Conservation (phyloP, 352 stramenopile species). For the Phytopythium mirpurense region DNA sequence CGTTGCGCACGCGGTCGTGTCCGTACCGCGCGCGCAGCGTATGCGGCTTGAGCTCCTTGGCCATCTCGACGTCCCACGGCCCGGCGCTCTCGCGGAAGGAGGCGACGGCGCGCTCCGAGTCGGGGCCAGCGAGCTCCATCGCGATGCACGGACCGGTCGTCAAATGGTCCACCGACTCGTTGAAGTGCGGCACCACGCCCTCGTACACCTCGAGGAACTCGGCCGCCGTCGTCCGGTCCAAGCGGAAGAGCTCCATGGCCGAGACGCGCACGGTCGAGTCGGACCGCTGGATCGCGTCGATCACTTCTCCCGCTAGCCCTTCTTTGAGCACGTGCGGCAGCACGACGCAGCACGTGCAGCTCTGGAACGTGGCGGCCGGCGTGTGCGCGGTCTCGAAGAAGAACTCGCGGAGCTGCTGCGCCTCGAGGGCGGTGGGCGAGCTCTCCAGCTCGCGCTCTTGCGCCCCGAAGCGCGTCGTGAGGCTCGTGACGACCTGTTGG, state of each 20-base stretch:
- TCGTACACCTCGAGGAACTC: conserved; percentile 93
- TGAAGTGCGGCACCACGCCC: conserved; percentile 90
- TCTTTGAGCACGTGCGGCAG: conserved; percentile 92
- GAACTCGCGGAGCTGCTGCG: conserved; percentile 51
- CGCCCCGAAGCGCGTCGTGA: conserved; percentile 38
- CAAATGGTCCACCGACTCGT: conserved; percentile 87
- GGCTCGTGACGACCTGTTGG: conserved; percentile 40
- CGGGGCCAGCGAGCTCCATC: conserved; percentile 78
- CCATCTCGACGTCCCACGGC: conserved; percentile 91
- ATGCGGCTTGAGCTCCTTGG: conserved; percentile 87
- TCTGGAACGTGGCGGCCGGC: conserved; percentile 73
- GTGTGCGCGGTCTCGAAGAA: conserved; percentile 54
- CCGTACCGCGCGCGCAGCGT: conserved; percentile 90
- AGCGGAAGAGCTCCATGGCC: conserved; percentile 85
- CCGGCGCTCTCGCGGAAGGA: conserved; percentile 84
- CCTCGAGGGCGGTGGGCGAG: conserved; percentile 42
- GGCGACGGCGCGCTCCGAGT: conserved; percentile 43
- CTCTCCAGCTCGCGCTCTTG: conserved; percentile 44
- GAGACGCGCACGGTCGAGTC: conserved; percentile 67
- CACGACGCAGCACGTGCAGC: conserved; percentile 91
- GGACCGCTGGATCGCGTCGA: conserved; percentile 72
- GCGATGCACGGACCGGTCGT: conserved; percentile 86
- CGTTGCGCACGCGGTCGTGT: conserved; percentile 83
- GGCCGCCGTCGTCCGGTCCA: conserved; percentile 81
- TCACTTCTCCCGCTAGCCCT: conserved; percentile 67